These are phyloP conservation scores for Ogataea pignaliae DNA, from an alignment of 805 yeast genomes.

Conservation along the genomic window DNA sequence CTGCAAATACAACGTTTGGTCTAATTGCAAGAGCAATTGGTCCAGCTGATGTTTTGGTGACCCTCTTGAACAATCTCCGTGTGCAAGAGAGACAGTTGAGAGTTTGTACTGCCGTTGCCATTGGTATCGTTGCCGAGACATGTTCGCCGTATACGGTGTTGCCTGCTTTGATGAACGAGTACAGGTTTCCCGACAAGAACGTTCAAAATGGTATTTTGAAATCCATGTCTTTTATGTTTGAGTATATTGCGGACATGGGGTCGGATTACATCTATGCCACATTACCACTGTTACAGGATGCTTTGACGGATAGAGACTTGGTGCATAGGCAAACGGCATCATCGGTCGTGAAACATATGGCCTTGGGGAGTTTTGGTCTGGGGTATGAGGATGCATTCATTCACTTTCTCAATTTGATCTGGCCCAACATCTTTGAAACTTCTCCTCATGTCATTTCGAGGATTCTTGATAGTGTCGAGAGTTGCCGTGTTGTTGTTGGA, in stretches of 20 bases:
- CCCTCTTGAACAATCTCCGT: constrained; percentile 74
- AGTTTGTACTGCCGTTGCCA: constrained; percentile 96
- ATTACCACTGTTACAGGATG: constrained; percentile 79
- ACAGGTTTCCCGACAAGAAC: constrained; percentile 83
- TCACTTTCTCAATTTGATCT: constrained; percentile 71
- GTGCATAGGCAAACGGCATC: constrained; percentile 97
- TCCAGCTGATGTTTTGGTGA: constrained; percentile 88
- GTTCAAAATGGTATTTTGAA: constrained; percentile 95
- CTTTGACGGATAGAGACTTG: constrained; percentile 81
- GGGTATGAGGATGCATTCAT: constrained; percentile 80
- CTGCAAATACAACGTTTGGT: constrained; percentile 91
- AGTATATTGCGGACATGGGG: constrained; percentile 79
- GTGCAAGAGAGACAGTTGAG: constrained; percentile 96
- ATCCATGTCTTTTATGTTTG: constrained; percentile 86
- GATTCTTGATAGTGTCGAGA: constrained; percentile 74
- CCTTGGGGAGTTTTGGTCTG: constrained; percentile 69
- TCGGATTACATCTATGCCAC: constrained; percentile 79
- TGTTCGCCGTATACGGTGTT: constrained; percentile 91
- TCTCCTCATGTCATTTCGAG: constrained; percentile 92
- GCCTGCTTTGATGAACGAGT: constrained; percentile 95
- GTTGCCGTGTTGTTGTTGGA: constrained; percentile 69
- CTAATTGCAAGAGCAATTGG: constrained; percentile 89
- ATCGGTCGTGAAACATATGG: constrained; percentile 75
- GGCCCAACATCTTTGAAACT: constrained; percentile 90
- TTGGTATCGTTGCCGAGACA: constrained; percentile 91